Conservation (phyloP, 176 grass and related monocot species). For the Sorghum bicolor region DNA sequence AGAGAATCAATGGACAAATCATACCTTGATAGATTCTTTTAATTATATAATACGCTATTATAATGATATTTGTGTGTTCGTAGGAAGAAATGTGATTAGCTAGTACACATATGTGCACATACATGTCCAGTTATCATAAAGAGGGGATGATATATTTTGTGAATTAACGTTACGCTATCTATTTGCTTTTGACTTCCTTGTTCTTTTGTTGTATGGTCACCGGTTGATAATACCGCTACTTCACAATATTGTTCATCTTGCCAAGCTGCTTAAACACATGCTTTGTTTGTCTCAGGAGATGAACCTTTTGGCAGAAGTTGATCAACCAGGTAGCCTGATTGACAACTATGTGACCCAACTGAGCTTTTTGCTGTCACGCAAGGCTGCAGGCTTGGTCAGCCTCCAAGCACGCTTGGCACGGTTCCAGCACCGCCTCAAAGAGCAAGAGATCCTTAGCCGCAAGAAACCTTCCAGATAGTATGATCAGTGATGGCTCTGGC, state of each 20-base stretch:
- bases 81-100: neutral
- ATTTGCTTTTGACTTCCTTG: neutral
- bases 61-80: neutral
- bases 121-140: neutral
- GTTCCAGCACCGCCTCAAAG: conserved; percentile 94
- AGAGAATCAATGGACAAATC: neutral
- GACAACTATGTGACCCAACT: conserved; percentile 93
- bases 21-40: neutral
- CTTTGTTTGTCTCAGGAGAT: conserved; percentile 61
- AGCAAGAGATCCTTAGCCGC: conserved; percentile 90
- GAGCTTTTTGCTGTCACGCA: conserved; percentile 89
- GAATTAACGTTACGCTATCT: neutral
- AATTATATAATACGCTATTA: neutral
- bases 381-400: conserved; percentile 88
- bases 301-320: conserved; percentile 58
- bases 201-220: neutral
- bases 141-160: neutral
- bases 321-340: conserved; percentile 93
- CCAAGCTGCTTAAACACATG: conserved; percentile 13
- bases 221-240: neutral
- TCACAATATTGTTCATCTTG: neutral
- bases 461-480: conserved; percentile 66
- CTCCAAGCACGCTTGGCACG: conserved; percentile 84
- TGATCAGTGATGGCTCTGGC: neutral
- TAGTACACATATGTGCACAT: neutral